Evolutionary conservation across 2,329 filamentous ascomycete species (phyloP).

Genomic region (Xylariales sp.): DNA sequence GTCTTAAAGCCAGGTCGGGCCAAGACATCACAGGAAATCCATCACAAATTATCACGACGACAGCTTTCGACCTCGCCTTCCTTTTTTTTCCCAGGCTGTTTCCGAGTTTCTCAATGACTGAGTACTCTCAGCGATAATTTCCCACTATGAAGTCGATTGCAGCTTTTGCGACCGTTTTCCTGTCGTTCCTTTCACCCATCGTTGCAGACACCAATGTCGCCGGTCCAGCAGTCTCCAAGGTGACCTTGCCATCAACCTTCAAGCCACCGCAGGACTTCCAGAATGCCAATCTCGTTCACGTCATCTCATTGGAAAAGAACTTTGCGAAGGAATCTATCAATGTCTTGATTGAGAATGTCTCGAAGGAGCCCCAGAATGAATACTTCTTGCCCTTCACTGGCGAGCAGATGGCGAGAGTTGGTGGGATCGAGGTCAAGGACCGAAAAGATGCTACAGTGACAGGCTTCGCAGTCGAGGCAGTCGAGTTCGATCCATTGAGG

Average conservation of each 20-base stretch:
- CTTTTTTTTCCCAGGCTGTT: slow-evolving; percentile 11
- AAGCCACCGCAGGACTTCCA: slow-evolving; percentile 87
- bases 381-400: slow-evolving; percentile 88
- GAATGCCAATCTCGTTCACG: slow-evolving; percentile 86
- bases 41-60: slow-evolving; percentile 4
- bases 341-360: slow-evolving; percentile 87
- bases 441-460: slow-evolving; percentile 71
- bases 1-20: slow-evolving; percentile 11
- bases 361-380: slow-evolving; percentile 71
- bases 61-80: slow-evolving; percentile 3
- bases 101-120: slow-evolving; percentile 26
- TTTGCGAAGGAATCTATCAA: slow-evolving; percentile 90
- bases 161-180: slow-evolving; percentile 51
- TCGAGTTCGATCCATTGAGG: slow-evolving; percentile 60
- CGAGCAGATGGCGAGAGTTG: slow-evolving; percentile 69
- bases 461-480: slow-evolving; percentile 64
- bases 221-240: slow-evolving; percentile 47
- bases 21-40: slow-evolving; percentile 3
- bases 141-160: slow-evolving; percentile 43
- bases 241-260: slow-evolving; percentile 62
- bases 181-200: slow-evolving; percentile 50
- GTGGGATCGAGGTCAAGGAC: slow-evolving; percentile 86
- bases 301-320: slow-evolving; percentile 87
- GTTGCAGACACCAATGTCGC: slow-evolving; percentile 30
- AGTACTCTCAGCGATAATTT: slow-evolving; percentile 20